Conservation (phyloP, 805 yeast genomes). For the Kregervanrija delftensis region DNA sequence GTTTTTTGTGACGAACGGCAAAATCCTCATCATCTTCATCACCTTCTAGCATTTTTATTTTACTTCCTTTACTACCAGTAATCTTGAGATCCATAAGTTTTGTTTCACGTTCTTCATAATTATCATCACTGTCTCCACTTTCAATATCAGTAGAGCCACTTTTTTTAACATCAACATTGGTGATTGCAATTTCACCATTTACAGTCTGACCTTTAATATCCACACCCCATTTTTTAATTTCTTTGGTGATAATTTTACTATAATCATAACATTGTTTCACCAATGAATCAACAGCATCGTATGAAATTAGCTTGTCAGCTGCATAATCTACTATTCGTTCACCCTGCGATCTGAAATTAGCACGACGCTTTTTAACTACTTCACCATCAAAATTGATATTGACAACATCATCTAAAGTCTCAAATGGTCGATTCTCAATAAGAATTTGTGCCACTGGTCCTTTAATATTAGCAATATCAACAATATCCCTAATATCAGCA, state of each 20-base stretch:
- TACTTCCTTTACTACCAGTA: conserved; percentile 32
- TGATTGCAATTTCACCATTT: conserved; percentile 59
- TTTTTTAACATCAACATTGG: conserved; percentile 36
- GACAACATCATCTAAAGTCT: conserved; percentile 50
- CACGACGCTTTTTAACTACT: conserved; percentile 9
- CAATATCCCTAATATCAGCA: conserved; percentile 66
- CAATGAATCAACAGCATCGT: conserved; percentile 90
- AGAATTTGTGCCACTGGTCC: conserved; percentile 60
- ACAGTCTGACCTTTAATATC: conserved; percentile 44
- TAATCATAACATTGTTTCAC: conserved; percentile 75
- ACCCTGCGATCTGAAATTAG: conserved; percentile 36
- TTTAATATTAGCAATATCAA: conserved; percentile 70
- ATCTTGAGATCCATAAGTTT: conserved; percentile 54
- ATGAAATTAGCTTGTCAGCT: conserved; percentile 69
- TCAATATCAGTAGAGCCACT: conserved; percentile 13
- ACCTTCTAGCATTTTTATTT: conserved; percentile 31
- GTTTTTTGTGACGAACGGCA: conserved; percentile 13
- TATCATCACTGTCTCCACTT: conserved; percentile 22
- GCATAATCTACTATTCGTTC: conserved; percentile 68
- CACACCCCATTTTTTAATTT: conserved; percentile 88
- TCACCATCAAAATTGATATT: conserved; percentile 41
- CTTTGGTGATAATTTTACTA: conserved; percentile 62
- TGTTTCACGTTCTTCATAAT: conserved; percentile 13
- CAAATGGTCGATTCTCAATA: conserved; percentile 65
- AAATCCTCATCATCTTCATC: conserved; percentile 29